A percentile compares a stretch with the other conserved stretches of the same genome.
These are phyloP conservation scores for Daldinia grandis DNA, from an alignment of 495 filamentous ascomycete genomes.

Conservation along the genomic window DNA sequence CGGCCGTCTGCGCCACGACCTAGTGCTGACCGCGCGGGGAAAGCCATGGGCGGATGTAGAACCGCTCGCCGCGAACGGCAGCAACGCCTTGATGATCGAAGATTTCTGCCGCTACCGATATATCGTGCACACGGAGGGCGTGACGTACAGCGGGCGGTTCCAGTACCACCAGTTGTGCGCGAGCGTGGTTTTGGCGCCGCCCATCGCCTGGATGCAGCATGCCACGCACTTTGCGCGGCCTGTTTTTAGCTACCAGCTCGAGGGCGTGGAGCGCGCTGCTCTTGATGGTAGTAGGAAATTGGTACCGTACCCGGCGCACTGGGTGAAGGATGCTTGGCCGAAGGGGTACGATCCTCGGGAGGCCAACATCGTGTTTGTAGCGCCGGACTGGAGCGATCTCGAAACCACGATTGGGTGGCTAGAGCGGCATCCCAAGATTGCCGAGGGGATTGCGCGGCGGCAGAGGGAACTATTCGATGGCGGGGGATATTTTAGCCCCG, in stretches of 20 bases:
- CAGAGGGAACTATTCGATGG: slow-evolving; percentile 56
- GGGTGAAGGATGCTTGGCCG: slow-evolving; percentile 50
- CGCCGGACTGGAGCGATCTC: slow-evolving; percentile 61
- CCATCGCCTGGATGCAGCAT: slow-evolving; percentile 60
- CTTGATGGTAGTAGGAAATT: background rate
- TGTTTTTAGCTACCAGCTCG: slow-evolving; percentile 50
- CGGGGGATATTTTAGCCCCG: slow-evolving; percentile 58
- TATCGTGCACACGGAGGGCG: slow-evolving; percentile 67
- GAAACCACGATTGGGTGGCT: slow-evolving; percentile 56
- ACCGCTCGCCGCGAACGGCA: slow-evolving; percentile 48
- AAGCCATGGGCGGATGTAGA: slow-evolving; percentile 61
- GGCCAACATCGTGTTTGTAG: slow-evolving; percentile 62
- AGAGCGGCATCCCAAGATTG: slow-evolving; percentile 51
- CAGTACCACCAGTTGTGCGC: slow-evolving; percentile 63
- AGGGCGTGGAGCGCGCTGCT: slow-evolving; percentile 16
- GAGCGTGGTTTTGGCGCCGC: slow-evolving; percentile 58
- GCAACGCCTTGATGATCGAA: slow-evolving; percentile 55
- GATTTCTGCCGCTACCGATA: slow-evolving; percentile 63
- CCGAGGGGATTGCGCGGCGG: slow-evolving; percentile 58
- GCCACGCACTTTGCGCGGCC: slow-evolving; percentile 58
- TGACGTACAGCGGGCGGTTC: slow-evolving; percentile 66
- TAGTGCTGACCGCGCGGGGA: slow-evolving; percentile 48
- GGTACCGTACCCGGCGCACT: slow-evolving; percentile 37
- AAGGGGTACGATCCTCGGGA: slow-evolving; percentile 47
- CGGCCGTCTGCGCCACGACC: slow-evolving; percentile 54